A percentile compares a stretch with the other conserved stretches of the same genome.
Conservation (phyloP, 2,329 filamentous ascomycete genomes). For the Furcasterigmium furcatum region DNA sequence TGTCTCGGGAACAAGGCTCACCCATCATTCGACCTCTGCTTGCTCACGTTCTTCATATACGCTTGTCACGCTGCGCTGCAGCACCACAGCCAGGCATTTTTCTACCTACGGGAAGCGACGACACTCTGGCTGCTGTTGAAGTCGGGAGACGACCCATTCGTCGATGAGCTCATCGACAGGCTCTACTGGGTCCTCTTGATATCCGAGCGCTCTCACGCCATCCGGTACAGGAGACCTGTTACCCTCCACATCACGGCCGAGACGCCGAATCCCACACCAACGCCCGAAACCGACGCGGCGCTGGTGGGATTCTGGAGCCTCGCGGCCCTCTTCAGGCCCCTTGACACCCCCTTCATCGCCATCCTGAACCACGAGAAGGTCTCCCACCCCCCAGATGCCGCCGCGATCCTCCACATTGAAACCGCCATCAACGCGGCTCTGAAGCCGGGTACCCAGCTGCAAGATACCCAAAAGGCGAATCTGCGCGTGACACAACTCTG, state of each 20-base stretch:
- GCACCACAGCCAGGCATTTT: slow-evolving; percentile 39
- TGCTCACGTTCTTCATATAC: slow-evolving; percentile 40
- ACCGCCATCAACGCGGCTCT: slow-evolving; percentile 31
- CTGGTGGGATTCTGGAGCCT: slow-evolving; percentile 36
- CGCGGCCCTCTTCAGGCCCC: slow-evolving; percentile 33
- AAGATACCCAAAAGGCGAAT: slow-evolving; percentile 42
- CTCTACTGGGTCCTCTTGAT: slow-evolving; percentile 42
- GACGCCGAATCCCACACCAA: slow-evolving; percentile 9
- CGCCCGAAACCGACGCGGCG: slow-evolving; percentile 22
- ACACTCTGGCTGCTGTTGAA: slow-evolving; percentile 33
- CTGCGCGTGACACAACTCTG: slow-evolving; percentile 40
- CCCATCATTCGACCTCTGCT: slow-evolving; percentile 33
- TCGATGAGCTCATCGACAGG: slow-evolving; percentile 23
- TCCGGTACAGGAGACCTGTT: slow-evolving; percentile 38
- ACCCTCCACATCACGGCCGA: slow-evolving; percentile 37
- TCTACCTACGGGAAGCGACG: slow-evolving; percentile 39
- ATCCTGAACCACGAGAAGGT: slow-evolving; percentile 33
- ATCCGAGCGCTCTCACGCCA: slow-evolving; percentile 40
- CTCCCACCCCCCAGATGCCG: slow-evolving; percentile 23
- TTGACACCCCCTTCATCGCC: slow-evolving; percentile 39
- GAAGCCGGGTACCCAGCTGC: slow-evolving; percentile 24
- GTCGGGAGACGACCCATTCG: slow-evolving; percentile 18
- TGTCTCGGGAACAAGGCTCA: slow-evolving; percentile 25
- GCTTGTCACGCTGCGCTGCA: slow-evolving; percentile 37
- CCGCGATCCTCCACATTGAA: slow-evolving; percentile 30